Percentiles rank a stretch among this genome's conserved stretches.
Evolutionary conservation across 805 yeast genomes (phyloP).

Genomic region (Schizosaccharomyces osmophilus): DNA sequence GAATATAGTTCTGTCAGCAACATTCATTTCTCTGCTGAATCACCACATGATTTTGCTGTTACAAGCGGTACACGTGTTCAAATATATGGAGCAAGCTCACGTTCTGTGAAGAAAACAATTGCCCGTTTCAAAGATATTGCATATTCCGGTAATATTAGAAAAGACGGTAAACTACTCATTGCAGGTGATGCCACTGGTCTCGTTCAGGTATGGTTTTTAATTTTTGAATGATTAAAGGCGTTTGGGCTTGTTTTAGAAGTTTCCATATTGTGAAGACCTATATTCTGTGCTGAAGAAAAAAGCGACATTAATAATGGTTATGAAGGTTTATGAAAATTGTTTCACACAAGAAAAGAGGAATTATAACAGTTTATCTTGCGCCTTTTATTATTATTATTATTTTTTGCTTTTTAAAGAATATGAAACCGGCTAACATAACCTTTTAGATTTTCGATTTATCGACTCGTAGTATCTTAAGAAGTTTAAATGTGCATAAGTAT

Average conservation of each 20-base stretch:
- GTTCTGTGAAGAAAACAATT: conserved; percentile 72
- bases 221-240: background rate
- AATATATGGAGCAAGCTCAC: conserved; percentile 75
- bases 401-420: background rate
- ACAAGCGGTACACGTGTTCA: conserved; percentile 81
- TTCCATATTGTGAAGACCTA: no score
- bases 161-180: conserved; percentile 71
- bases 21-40: conserved; percentile 60
- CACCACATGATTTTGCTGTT: conserved; percentile 81
- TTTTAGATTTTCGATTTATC: conserved; percentile 45
- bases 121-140: conserved; percentile 77
- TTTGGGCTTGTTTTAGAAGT: background rate
- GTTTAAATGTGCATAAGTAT: conserved; percentile 59
- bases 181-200: conserved; percentile 92
- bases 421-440: background rate
- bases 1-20: conserved; percentile 83
- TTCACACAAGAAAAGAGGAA: no score
- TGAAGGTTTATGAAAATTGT: no score
- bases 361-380: no score
- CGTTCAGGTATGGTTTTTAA: conserved; percentile 28
- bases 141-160: conserved; percentile 70
- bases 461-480: conserved; percentile 55
- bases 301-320: no score
- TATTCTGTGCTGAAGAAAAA: no score
- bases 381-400: no score